Percentiles rank a stretch among this genome's conserved stretches.
Conservation (phyloP, 257 asterid genomes). For the Agastache rugosa region DNA sequence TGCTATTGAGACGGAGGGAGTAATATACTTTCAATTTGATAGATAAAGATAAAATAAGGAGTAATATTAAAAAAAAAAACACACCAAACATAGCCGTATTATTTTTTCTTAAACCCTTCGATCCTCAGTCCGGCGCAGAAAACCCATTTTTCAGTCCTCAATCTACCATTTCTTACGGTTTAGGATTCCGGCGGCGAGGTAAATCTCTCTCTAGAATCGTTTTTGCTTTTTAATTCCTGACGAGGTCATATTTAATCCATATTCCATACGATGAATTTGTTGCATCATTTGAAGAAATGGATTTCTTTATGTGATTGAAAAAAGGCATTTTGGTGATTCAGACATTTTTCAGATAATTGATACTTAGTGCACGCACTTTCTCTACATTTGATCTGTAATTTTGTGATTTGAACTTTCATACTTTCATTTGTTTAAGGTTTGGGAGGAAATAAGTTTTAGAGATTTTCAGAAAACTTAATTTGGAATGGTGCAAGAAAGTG, state of each 20-base stretch:
- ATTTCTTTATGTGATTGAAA: slow-evolving; percentile 2
- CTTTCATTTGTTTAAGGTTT: neutral
- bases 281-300: neutral
- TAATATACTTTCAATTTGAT: no score
- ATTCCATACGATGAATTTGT: neutral
- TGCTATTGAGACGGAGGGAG: no score
- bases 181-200: slow-evolving; percentile 34
- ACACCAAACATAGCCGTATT: neutral
- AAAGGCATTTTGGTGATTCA: neutral
- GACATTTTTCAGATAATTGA: neutral
- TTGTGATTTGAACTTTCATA: neutral
- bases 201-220: neutral
- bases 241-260: neutral
- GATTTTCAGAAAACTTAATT: neutral
- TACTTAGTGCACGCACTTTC: neutral
- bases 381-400: neutral
- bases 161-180: slow-evolving; percentile 25
- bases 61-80: no score
- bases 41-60: no score
- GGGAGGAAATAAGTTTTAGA: neutral
- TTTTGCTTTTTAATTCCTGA: neutral
- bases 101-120: slow-evolving; percentile 35
- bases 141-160: neutral
- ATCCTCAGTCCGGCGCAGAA: neutral
- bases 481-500: neutral